These are phyloP conservation scores for Phlegmacium glaucopus DNA, from an alignment of 768 basidiomycete genomes.

Conservation along the genomic window DNA sequence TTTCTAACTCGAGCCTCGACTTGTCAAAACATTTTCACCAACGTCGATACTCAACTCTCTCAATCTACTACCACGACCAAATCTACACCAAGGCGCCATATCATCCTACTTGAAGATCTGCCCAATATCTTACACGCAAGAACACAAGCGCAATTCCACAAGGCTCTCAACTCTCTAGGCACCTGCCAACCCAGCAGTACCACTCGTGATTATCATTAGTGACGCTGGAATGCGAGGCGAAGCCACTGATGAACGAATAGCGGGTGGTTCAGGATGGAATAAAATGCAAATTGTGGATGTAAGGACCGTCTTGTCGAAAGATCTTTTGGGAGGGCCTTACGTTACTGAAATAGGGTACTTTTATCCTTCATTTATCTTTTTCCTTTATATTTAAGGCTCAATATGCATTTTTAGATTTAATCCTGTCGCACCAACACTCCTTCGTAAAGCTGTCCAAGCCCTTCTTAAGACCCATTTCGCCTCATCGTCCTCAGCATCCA, in stretches of 20 bases:
- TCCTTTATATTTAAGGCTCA: background rate
- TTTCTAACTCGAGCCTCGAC: slow-evolving; percentile 70
- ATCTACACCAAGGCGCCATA: slow-evolving; percentile 36
- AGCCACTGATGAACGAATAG: slow-evolving; percentile 45
- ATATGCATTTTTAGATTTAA: slow-evolving; percentile 63
- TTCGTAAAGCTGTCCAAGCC: slow-evolving; percentile 72
- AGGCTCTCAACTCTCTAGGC: slow-evolving; percentile 55
- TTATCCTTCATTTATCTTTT: background rate
- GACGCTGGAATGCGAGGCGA: slow-evolving; percentile 81
- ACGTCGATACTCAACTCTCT: slow-evolving; percentile 4
- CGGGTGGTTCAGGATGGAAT: slow-evolving; percentile 41
- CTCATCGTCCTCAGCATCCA: slow-evolving; percentile 17
- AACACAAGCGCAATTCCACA: slow-evolving; percentile 72
- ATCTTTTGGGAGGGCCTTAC: slow-evolving; percentile 66
- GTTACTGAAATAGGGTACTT: slow-evolving; percentile 79
- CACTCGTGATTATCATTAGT: slow-evolving; percentile 80
- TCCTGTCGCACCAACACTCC: slow-evolving; percentile 83
- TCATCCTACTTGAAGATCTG: slow-evolving; percentile 85
- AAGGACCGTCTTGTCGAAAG: slow-evolving; percentile 66
- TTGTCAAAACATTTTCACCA: slow-evolving; percentile 51
- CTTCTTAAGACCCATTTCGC: slow-evolving; percentile 50
- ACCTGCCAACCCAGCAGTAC: slow-evolving; percentile 38
- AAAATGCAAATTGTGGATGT: slow-evolving; percentile 49
- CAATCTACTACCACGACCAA: background rate
- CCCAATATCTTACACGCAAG: slow-evolving; percentile 82